Base-by-base conservation (phyloP, 2,329 filamentous ascomycete species). In the Ceratocystis papillata region DNA sequence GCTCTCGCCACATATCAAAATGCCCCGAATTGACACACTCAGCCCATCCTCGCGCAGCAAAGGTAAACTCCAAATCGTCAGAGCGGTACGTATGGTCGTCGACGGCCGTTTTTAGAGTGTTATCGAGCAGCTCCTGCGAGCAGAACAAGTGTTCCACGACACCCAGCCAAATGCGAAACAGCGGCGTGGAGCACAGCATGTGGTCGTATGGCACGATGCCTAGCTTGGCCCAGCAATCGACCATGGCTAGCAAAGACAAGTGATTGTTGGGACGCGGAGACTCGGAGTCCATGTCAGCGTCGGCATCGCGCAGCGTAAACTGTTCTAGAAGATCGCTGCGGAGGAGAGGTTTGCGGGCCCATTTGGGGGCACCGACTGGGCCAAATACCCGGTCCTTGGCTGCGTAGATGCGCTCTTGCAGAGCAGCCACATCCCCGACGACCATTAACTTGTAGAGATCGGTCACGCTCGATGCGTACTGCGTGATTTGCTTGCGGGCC, bases 161-260 rank as follows among this genome's bases (percentile, higher is more conserved):
- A 66, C 94, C 94, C 44, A 99, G 83, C 85, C 94, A 96, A 70
- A 99, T 84, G 63, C 94, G 88, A 79, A 99, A 99, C 60, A 97
- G 84, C 78, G 94, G 94, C 48, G 94, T 99, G 65, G 91, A 96
- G 79, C 94, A 99, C 71, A 99, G 95, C 92, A 99, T 99, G 79
- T 99, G 95, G 76, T 99, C 93, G 75, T 99, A 99, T 0, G 94
- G 94, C 61, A 95, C 88, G 72, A 96, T 99, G 44, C 86, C 88
- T 59, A 97, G 82, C 70, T 90, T 89, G 73, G 89, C 94, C 94
- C 94, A 99, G 77, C 93, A 97, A 78, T 99, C 94, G 55, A 97
- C 95, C 84, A 99, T 99, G 60, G 92, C 94, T 57, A 99, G 81
- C 67, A 99, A 80, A 74, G 87, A 92, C 37, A 99, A 82, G 76